A percentile compares a stretch with the other conserved stretches of the same genome.
phyloP scores from a whole-genome alignment of 768 basidiomycete genomes.

The Paxillus ammoniavirescens region DNA sequence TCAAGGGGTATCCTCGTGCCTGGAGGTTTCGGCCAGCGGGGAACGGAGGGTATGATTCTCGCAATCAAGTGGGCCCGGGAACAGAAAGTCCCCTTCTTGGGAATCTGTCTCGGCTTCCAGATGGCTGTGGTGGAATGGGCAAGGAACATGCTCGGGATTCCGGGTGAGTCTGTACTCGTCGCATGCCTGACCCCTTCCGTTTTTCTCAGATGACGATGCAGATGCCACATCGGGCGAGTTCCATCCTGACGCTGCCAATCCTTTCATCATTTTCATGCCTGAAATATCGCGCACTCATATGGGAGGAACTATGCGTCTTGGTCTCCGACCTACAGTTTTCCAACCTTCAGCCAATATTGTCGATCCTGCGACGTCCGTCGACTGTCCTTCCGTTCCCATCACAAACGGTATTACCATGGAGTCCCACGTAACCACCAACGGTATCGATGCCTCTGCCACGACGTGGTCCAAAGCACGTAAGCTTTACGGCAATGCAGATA shows the following conservation, averaged over 20 bases:
- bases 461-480: slow-evolving; percentile 69
- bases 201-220: slow-evolving; percentile 28
- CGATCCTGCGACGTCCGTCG: slow-evolving; percentile 14
- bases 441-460: slow-evolving; percentile 42
- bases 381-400: slow-evolving; percentile 4
- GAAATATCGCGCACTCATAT: slow-evolving; percentile 97
- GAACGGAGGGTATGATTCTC: slow-evolving; percentile 96
- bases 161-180: slow-evolving; percentile 43
- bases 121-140: slow-evolving; percentile 96
- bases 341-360: slow-evolving; percentile 37
- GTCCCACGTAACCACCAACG: slow-evolving; percentile 3
- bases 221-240: slow-evolving; percentile 90
- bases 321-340: slow-evolving; percentile 94
- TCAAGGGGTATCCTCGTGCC: slow-evolving; percentile 92
- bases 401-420: slow-evolving; percentile 1
- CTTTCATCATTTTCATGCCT: slow-evolving; percentile 95
- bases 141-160: slow-evolving; percentile 71
- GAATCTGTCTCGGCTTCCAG: slow-evolving; percentile 98
- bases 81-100: slow-evolving; percentile 91
- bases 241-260: slow-evolving; percentile 54
- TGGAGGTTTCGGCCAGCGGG: slow-evolving; percentile 91
- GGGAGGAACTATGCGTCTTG: slow-evolving; percentile 99
- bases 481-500: slow-evolving; percentile 79
- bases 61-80: slow-evolving; percentile 98
- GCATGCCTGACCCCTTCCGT: neutral